Evolutionary conservation across 495 filamentous ascomycete species (phyloP), one percentile per base, ranked within the genome.

Genomic region (Cercophora samala): DNA sequence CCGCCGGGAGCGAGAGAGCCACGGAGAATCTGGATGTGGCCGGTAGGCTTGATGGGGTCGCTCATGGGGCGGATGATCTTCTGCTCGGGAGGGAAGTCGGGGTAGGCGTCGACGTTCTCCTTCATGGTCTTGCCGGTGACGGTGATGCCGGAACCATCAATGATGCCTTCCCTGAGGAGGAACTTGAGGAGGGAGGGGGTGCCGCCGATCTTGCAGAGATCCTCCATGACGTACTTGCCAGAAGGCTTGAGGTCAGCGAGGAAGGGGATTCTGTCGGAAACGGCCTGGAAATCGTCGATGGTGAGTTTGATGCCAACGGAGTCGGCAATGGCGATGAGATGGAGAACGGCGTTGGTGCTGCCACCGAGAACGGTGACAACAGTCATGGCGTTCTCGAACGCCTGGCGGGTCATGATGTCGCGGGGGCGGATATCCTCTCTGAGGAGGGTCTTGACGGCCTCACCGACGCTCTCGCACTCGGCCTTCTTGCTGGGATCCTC

Each of bases 331-430:
- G 96, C 95, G 75, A 99, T 94, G 56, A 99, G 81, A 79, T 99
- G 95, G 21, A 99, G 88, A 51, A 99, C 95, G 54, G 96, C 95
- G 78, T 99, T 99, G 66, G 95, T 99, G 59, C 92, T 96, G 64
- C 95, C 95, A 58, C 95, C 95, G 11, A 93, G 93, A 71, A 98
- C 94, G 84, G 91, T 97, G 70, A 96, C 89, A 5, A 99, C 81
- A 11, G 93, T 86, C 95, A 99, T 98, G 73, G 95, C 95, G 73
- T 99, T 92, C 78, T 98, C 95, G 72, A 99, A 93, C 4, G 96
- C 92, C 76, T 93, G 83, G 25, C 93, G 88, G 4, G 95, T 99
- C 69, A 99, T 76, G 77, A 98, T 95, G 74, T 99, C 96, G 9
- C 82, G 82, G 1, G 95, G 95, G 64, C 89, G 83, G 78, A 99